Percentiles rank a stretch among this genome's conserved stretches.
Evolutionary conservation across 2,329 filamentous ascomycete genomes (phyloP).

Genomic region (Lachnellula hyalina): DNA sequence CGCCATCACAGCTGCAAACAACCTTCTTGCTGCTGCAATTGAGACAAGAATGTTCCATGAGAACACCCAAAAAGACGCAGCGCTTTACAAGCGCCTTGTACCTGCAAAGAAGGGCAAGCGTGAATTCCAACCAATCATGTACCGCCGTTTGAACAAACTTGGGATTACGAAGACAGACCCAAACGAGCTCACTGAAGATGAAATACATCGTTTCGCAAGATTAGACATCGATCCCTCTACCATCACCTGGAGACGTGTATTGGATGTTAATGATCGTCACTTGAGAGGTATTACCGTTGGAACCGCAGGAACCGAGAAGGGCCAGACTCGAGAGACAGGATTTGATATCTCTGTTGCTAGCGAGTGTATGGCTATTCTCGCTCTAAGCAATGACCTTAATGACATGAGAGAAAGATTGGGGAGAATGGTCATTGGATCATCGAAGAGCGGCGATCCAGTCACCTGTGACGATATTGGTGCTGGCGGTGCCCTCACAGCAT

Average conservation of each 20-base stretch:
- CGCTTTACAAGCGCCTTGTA: constrained; percentile 82
- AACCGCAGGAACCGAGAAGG: constrained; percentile 84
- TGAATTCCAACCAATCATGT: constrained; percentile 83
- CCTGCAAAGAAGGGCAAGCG: constrained; percentile 86
- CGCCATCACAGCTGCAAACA: constrained; percentile 94
- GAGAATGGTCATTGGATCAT: constrained; percentile 91
- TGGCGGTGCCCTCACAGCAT: constrained; percentile 82
- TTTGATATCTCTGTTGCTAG: constrained; percentile 98
- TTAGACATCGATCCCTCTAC: constrained; percentile 95
- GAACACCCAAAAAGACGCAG: constrained; percentile 83
- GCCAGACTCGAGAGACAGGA: constrained; percentile 78
- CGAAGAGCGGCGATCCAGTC: constrained; percentile 77
- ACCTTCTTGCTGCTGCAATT: constrained; percentile 90
- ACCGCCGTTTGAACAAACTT: constrained; percentile 88
- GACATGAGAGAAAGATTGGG: constrained; percentile 94
- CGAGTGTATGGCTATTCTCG: constrained; percentile 97
- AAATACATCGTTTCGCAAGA: constrained; percentile 82
- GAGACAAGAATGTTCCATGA: constrained; percentile 99
- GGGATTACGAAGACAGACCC: constrained; percentile 95
- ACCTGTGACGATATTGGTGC: constrained; percentile 95
- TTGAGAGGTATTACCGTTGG: constrained; percentile 86
- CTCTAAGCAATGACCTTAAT: constrained; percentile 77
- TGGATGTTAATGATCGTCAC: constrained; percentile 96
- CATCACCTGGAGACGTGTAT: constrained; percentile 92
- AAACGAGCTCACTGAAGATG: constrained; percentile 82